Conservation (phyloP, 176 grass and related monocot genomes). For the Echinochloa phyllopogon region DNA sequence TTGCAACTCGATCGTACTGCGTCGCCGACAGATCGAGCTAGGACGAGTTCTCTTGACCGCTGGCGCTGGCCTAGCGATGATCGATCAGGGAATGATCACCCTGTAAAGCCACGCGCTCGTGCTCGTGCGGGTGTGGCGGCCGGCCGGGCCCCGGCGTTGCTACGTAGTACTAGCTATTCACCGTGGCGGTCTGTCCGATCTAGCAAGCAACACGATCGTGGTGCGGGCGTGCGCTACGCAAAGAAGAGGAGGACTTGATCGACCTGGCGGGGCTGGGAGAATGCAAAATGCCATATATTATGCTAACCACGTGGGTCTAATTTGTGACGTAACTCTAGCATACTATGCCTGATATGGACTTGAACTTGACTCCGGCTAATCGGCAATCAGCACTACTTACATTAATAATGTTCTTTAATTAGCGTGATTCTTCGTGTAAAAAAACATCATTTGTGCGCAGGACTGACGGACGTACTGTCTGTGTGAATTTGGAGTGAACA, state of each 20-base stretch:
- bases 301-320: not conserved
- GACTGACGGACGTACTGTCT: too few relatives aligned
- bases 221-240: not conserved
- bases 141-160: too few relatives aligned
- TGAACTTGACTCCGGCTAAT: not conserved
- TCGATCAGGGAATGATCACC: not conserved
- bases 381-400: not conserved
- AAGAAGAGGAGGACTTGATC: constrained; percentile 21
- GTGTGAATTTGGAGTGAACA: not conserved
- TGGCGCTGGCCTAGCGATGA: not conserved
- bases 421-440: not conserved
- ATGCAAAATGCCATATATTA: not conserved
- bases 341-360: not conserved
- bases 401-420: not conserved
- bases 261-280: too few relatives aligned
- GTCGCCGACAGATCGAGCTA: too few relatives aligned
- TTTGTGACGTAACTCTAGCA: not conserved
- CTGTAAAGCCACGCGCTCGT: not conserved
- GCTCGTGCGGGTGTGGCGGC: constrained; percentile 10
- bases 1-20: too few relatives aligned
- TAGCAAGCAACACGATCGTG: too few relatives aligned
- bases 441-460: not conserved
- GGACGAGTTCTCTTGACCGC: not conserved
- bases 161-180: not conserved
- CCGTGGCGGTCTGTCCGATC: not conserved